Conservation (phyloP, 148 eudicot genomes). For the Amaranthus palmeri region DNA sequence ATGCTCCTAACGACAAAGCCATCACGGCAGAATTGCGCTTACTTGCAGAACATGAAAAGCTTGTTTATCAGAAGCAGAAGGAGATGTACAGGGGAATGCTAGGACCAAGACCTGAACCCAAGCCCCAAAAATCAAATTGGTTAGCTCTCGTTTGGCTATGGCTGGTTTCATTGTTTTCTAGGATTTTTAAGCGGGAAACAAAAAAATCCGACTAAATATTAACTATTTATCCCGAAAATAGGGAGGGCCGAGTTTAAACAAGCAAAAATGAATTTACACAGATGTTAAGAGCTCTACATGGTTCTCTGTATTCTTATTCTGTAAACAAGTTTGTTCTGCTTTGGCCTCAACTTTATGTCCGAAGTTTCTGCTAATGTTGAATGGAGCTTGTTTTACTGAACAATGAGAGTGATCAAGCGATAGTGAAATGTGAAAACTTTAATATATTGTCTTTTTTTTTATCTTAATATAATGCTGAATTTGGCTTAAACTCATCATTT, state of each 20-base stretch:
- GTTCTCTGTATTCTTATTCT: neutral
- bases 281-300: neutral
- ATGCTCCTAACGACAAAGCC: slow-evolving; percentile 81
- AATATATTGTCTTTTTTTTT: no score
- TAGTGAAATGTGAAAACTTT: no score
- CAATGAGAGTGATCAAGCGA: neutral
- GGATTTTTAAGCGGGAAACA: slow-evolving; percentile 44
- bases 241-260: neutral
- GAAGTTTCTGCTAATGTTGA: neutral
- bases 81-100: slow-evolving; percentile 70
- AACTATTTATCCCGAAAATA: neutral
- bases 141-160: slow-evolving; percentile 67
- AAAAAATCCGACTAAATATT: slow-evolving; percentile 42
- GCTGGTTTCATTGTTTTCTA: slow-evolving; percentile 51
- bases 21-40: slow-evolving; percentile 58
- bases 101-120: slow-evolving; percentile 79
- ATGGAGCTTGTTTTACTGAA: neutral
- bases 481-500: no score
- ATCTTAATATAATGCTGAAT: no score
- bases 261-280: neutral
- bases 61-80: slow-evolving; percentile 31
- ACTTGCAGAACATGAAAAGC: slow-evolving; percentile 65
- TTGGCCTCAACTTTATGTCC: neutral
- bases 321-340: no score
- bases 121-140: slow-evolving; percentile 47